Percentiles rank a stretch among this genome's conserved stretches.
phyloP scores from a whole-genome alignment of 805 yeast genomes.

The Saccharomycopsis fibuligera region DNA sequence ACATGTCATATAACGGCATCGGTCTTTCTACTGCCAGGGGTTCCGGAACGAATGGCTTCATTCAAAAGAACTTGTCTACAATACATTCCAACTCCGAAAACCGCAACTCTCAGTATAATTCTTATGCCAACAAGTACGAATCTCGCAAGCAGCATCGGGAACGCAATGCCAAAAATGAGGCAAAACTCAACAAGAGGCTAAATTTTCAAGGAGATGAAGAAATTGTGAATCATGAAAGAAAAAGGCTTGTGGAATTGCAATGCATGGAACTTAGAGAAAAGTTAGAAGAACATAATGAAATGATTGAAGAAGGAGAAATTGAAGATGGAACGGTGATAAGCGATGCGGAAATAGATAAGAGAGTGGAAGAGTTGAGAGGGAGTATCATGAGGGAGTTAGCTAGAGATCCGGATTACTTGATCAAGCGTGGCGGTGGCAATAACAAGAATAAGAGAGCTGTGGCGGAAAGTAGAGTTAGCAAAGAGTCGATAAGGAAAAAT shows the following conservation, averaged over 20 bases:
- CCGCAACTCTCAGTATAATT: neutral
- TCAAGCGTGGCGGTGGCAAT: neutral
- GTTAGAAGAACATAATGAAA: constrained; percentile 11
- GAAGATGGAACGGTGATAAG: neutral
- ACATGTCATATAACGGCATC: constrained; percentile 29
- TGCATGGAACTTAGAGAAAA: neutral
- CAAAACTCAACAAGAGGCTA: neutral
- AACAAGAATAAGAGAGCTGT: neutral
- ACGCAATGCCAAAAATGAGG: neutral
- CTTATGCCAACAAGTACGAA: neutral
- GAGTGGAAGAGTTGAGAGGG: neutral
- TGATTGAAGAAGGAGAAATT: neutral
- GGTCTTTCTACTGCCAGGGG: constrained; percentile 30
- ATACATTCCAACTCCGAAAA: neutral
- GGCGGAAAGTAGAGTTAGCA: neutral
- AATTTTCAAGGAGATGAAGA: neutral
- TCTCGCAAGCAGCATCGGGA: neutral
- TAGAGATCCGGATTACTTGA: neutral
- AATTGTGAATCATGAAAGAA: constrained; percentile 6
- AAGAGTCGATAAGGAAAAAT: neutral
- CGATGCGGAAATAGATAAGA: neutral
- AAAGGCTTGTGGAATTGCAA: constrained; percentile 5
- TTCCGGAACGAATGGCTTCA: constrained; percentile 30
- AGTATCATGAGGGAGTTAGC: neutral
- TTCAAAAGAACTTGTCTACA: constrained; percentile 25